phyloP scores from a whole-genome alignment of 2,329 filamentous ascomycete genomes.

The Colletotrichum sp. region DNA sequence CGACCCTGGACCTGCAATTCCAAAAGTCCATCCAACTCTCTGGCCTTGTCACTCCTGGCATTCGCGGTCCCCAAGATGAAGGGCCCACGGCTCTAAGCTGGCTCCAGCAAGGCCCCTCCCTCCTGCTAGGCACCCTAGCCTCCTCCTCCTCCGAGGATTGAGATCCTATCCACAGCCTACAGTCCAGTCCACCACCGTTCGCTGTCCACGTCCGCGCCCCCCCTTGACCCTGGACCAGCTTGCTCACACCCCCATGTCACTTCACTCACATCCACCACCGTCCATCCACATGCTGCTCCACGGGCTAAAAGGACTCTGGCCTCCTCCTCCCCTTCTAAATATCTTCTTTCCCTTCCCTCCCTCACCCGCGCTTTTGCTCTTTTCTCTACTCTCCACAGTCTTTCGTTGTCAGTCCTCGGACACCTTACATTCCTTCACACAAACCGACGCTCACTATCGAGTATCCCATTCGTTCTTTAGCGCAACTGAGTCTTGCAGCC shows the following conservation, averaged over 20 bases:
- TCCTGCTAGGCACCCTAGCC: neutral
- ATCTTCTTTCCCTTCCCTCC: neutral
- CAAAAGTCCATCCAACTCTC: neutral
- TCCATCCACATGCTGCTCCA: neutral
- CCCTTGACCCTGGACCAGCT: neutral
- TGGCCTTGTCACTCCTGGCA: neutral
- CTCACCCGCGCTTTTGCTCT: neutral
- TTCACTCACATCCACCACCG: neutral
- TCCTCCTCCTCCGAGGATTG: slow-evolving; percentile 4
- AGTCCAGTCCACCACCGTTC: neutral
- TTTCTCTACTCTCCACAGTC: slow-evolving; percentile 17
- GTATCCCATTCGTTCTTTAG: slow-evolving; percentile 15
- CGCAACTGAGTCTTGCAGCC: slow-evolving; percentile 25
- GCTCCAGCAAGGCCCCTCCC: neutral
- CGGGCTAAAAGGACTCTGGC: slow-evolving; percentile 18
- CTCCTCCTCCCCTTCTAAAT: slow-evolving; percentile 17
- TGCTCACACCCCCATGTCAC: neutral
- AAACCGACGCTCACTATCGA: slow-evolving; percentile 11
- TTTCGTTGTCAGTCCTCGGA: slow-evolving; percentile 23
- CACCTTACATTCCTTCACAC: slow-evolving; percentile 23
- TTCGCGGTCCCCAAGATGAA: slow-evolving; percentile 12
- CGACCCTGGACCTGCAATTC: slow-evolving; percentile 10
- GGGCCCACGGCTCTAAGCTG: slow-evolving; percentile 12
- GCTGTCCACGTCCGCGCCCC: neutral
- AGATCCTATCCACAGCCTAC: slow-evolving; percentile 12